A percentile compares a stretch with the other conserved stretches of the same genome.
These are phyloP conservation scores for Neofusicoccum cordaticola DNA, from an alignment of 2,329 filamentous ascomycete genomes.

Conservation along the genomic window DNA sequence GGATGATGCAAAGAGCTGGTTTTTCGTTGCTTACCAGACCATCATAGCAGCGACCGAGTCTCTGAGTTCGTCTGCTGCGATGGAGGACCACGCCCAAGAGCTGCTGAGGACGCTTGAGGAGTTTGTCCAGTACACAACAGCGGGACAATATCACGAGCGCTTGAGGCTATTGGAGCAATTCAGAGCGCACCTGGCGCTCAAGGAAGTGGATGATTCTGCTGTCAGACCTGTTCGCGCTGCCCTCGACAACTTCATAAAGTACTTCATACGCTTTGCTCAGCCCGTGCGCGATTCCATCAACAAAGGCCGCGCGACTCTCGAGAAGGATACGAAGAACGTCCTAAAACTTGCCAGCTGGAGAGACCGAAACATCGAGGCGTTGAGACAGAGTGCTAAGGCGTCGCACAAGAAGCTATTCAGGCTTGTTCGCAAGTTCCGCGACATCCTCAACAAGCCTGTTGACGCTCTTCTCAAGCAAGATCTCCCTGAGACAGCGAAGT, in stretches of 20 bases:
- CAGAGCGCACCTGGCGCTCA: slow-evolving; percentile 62
- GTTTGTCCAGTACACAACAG: slow-evolving; percentile 74
- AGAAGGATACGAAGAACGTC: slow-evolving; percentile 92
- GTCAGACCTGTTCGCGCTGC: slow-evolving; percentile 55
- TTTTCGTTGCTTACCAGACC: slow-evolving; percentile 92
- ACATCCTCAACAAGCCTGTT: slow-evolving; percentile 72
- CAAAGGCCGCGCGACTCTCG: slow-evolving; percentile 69
- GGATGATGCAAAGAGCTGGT: slow-evolving; percentile 83
- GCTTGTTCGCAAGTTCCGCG: slow-evolving; percentile 84
- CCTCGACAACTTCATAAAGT: slow-evolving; percentile 71
- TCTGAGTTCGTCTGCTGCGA: slow-evolving; percentile 55
- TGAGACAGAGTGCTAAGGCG: slow-evolving; percentile 83
- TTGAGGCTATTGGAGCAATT: slow-evolving; percentile 65
- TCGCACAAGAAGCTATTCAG: slow-evolving; percentile 93
- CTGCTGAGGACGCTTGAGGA: slow-evolving; percentile 73
- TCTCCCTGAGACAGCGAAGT: not conserved
- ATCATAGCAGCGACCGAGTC: slow-evolving; percentile 73
- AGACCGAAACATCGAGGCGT: slow-evolving; percentile 87
- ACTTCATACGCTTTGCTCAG: slow-evolving; percentile 69
- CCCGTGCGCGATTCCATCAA: slow-evolving; percentile 63
- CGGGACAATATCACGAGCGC: slow-evolving; percentile 77
- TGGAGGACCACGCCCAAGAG: slow-evolving; percentile 63
- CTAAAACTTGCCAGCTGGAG: slow-evolving; percentile 95
- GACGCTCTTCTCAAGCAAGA: slow-evolving; percentile 50
- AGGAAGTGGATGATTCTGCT: slow-evolving; percentile 51